A percentile compares a stretch with the other conserved stretches of the same genome.
phyloP scores from a whole-genome alignment of 257 asterid genomes.

The Leptodermis oblonga region DNA sequence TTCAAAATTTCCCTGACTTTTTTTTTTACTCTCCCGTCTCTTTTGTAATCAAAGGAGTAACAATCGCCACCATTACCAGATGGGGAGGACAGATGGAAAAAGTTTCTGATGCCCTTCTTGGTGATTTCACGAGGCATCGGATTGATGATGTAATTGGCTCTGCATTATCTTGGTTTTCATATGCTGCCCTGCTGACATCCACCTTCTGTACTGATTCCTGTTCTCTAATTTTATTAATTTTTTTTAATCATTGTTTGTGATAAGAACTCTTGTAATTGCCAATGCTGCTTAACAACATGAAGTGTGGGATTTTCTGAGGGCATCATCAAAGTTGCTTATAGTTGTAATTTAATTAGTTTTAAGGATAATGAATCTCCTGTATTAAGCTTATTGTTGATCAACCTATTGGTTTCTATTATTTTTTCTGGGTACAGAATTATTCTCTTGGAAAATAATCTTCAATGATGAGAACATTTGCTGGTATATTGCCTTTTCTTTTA shows the following conservation, averaged over 20 bases:
- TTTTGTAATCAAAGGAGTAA: no score
- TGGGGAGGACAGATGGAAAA: no score
- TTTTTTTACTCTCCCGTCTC: no score
- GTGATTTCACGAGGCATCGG: no score
- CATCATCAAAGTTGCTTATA: slow-evolving; percentile 69
- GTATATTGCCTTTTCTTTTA: slow-evolving; percentile 41
- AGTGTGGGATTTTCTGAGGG: slow-evolving; percentile 97
- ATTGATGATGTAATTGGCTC: no score
- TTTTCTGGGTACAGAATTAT: slow-evolving; percentile 56
- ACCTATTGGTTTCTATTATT: slow-evolving; percentile 29
- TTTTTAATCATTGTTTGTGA: slow-evolving; percentile 27
- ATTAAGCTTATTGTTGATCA: slow-evolving; percentile 13
- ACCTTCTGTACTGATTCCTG: neutral
- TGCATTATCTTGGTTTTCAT: no score
- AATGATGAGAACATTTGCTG: slow-evolving; percentile 86
- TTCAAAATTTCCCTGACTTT: no score
- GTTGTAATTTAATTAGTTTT: slow-evolving; percentile 14
- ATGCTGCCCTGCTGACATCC: slow-evolving; percentile 19
- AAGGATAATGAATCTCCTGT: neutral
- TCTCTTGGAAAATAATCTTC: slow-evolving; percentile 93
- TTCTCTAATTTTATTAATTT: slow-evolving; percentile 12
- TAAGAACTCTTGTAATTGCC: slow-evolving; percentile 90
- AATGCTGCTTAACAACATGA: slow-evolving; percentile 98
- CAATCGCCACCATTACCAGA: no score
- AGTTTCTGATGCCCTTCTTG: no score